Percentiles rank a stretch among this genome's conserved stretches.
Evolutionary conservation across 371 early-diverging fungal genomes (phyloP).

Genomic region (Vittaforma corneae): DNA sequence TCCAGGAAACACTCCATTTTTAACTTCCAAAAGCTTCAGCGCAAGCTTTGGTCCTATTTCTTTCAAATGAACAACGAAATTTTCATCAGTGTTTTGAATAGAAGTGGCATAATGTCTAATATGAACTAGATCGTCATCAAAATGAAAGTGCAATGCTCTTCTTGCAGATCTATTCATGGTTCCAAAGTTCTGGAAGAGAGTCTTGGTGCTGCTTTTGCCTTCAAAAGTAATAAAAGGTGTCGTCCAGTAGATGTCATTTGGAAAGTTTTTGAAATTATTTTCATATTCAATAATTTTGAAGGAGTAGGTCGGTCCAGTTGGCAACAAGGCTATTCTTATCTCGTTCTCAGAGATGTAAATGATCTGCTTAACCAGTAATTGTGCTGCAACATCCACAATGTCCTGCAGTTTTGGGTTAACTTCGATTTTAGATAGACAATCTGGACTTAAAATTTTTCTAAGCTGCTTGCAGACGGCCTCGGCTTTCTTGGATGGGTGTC

Average conservation of each 20-base stretch:
- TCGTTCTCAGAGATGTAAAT: slow-evolving; percentile 29
- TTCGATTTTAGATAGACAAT: slow-evolving; percentile 20
- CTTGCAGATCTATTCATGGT: background rate
- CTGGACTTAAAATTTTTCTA: slow-evolving; percentile 31
- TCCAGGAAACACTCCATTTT: slow-evolving; percentile 16
- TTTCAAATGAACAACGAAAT: slow-evolving; percentile 28
- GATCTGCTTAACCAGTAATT: slow-evolving; percentile 27
- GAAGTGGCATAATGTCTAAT: slow-evolving; percentile 39
- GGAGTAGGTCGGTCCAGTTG: slow-evolving; percentile 29
- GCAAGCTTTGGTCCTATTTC: slow-evolving; percentile 47
- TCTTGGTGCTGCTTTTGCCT: slow-evolving; percentile 7
- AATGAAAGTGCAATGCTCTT: slow-evolving; percentile 30
- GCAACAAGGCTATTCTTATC: slow-evolving; percentile 20
- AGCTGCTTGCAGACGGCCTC: slow-evolving; percentile 32
- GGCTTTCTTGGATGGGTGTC: slow-evolving; percentile 27
- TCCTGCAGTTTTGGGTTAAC: slow-evolving; percentile 11
- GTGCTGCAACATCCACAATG: slow-evolving; percentile 18
- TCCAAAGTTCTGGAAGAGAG: slow-evolving; percentile 20
- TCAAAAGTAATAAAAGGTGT: slow-evolving; percentile 37
- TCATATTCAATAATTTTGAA: slow-evolving; percentile 39
- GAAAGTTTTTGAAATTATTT: slow-evolving; percentile 15
- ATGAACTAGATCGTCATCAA: slow-evolving; percentile 30
- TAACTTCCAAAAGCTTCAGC: slow-evolving; percentile 27
- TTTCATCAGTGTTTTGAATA: slow-evolving; percentile 19
- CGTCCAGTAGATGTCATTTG: slow-evolving; percentile 4